Percentiles rank a stretch among this genome's conserved stretches.
Evolutionary conservation across 257 asterid species (phyloP).

Genomic region (Scutellaria galericulata): DNA sequence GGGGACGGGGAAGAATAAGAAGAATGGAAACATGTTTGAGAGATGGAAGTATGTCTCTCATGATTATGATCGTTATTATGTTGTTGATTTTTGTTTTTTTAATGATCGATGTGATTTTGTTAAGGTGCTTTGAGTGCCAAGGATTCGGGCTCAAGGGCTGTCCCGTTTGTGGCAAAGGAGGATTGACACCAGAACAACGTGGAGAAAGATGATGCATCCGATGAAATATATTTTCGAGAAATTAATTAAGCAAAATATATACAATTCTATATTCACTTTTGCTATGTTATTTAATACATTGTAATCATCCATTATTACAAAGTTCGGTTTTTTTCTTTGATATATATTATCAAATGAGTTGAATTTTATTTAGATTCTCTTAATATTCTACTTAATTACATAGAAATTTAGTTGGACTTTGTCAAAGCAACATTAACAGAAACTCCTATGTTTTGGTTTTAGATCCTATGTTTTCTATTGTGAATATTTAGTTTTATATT

Average conservation of each 20-base stretch:
- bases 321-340: neutral
- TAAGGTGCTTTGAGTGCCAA: slow-evolving; percentile 90
- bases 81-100: neutral
- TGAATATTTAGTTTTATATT: neutral
- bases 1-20: slow-evolving; percentile 95
- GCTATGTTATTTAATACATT: too few species aligned
- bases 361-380: too few species aligned
- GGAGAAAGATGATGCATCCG: slow-evolving; percentile 65
- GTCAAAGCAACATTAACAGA: slow-evolving; percentile 35
- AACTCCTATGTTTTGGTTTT: neutral
- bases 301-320: too few species aligned
- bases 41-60: slow-evolving; percentile 74
- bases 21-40: slow-evolving; percentile 88
- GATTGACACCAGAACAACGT: slow-evolving; percentile 88
- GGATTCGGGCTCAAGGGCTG: slow-evolving; percentile 89
- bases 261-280: too few species aligned
- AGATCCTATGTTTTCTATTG: slow-evolving; percentile 29
- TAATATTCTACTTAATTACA: too few species aligned
- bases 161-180: slow-evolving; percentile 81
- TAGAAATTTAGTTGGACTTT: slow-evolving; percentile 15
- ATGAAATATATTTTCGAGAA: neutral
- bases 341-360: too few species aligned
- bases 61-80: neutral
- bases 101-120: neutral
- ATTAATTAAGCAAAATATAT: neutral